Evolutionary conservation across 352 stramenopile genomes (phyloP).

Genomic region (Lagenidium sp.): DNA sequence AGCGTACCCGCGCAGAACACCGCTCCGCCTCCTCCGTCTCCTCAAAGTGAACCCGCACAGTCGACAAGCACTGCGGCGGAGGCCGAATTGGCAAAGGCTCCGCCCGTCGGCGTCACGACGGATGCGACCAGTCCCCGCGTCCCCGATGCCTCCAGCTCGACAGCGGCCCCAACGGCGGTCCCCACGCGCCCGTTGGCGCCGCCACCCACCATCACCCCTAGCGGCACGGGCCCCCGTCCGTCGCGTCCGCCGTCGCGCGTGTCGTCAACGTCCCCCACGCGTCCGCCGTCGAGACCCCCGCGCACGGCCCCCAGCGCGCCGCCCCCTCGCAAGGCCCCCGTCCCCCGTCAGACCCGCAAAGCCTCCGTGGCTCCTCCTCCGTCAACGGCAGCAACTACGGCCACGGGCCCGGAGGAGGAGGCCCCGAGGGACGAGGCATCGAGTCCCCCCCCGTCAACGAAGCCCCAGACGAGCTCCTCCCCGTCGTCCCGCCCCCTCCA

Average conservation of each 20-base stretch:
- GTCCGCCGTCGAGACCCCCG: neutral
- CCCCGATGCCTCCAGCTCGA: neutral
- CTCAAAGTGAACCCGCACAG: neutral
- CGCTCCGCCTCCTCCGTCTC: neutral
- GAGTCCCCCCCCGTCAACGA: no score
- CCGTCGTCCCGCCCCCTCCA: no score
- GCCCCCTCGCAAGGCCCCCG: slow-evolving; percentile 29
- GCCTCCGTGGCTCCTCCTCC: no score
- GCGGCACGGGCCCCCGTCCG: no score
- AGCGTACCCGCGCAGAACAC: neutral
- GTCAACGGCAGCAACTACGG: no score
- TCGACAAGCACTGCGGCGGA: neutral
- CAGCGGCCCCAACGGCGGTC: neutral
- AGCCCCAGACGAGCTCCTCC: no score
- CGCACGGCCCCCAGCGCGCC: slow-evolving; percentile 2
- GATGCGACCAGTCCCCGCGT: neutral
- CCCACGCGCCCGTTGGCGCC: neutral
- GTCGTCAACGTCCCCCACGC: neutral
- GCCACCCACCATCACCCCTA: neutral
- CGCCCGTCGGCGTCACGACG: neutral
- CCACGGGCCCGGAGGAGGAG: no score
- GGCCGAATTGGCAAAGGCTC: neutral
- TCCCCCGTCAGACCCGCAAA: slow-evolving; percentile 41
- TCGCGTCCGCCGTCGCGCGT: neutral
- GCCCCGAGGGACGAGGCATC: no score